Evolutionary conservation across 805 yeast species (phyloP).

Genomic region (Candida hungchunana): DNA sequence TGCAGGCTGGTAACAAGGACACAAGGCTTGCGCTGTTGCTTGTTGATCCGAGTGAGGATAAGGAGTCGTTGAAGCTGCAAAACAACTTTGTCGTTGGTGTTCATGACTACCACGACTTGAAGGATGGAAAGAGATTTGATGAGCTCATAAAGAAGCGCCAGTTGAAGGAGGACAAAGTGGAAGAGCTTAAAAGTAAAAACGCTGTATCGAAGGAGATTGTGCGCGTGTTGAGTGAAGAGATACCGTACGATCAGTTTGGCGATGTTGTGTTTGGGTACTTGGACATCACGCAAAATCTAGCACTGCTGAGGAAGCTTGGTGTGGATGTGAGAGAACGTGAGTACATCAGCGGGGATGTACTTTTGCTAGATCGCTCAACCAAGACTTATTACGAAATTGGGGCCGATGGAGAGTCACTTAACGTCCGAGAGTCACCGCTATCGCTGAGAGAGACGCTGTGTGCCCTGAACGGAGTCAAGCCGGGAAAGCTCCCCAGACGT

Average conservation of each 20-base stretch:
- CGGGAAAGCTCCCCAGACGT: slow-evolving; percentile 23
- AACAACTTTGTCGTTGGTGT: slow-evolving; percentile 17
- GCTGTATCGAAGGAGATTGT: slow-evolving; percentile 36
- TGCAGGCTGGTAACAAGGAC: slow-evolving; percentile 11
- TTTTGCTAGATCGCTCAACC: slow-evolving; percentile 43
- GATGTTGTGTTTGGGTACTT: slow-evolving; percentile 44
- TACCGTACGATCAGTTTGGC: slow-evolving; percentile 41
- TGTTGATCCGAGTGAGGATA: slow-evolving; percentile 6
- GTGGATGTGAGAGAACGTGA: slow-evolving; percentile 21
- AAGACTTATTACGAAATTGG: slow-evolving; percentile 32
- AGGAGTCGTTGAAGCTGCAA: slow-evolving; percentile 25
- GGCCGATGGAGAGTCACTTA: slow-evolving; percentile 31
- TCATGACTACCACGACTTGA: slow-evolving; percentile 40
- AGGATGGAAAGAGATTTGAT: slow-evolving; percentile 33
- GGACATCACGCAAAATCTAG: slow-evolving; percentile 34
- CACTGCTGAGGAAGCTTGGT: slow-evolving; percentile 14
- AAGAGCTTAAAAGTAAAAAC: slow-evolving; percentile 39
- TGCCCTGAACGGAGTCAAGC: slow-evolving; percentile 7
- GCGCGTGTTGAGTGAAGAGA: slow-evolving; percentile 43
- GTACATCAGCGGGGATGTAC: slow-evolving; percentile 49
- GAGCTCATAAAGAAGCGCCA: slow-evolving; percentile 35
- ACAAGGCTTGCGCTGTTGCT: slow-evolving; percentile 18
- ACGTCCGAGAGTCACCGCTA: slow-evolving; percentile 8
- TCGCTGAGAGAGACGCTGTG: slow-evolving; percentile 11
- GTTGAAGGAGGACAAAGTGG: slow-evolving; percentile 41